These are phyloP conservation scores for Lathyrus oleraceus DNA, from an alignment of 306 rosid genomes.

Conservation along the genomic window DNA sequence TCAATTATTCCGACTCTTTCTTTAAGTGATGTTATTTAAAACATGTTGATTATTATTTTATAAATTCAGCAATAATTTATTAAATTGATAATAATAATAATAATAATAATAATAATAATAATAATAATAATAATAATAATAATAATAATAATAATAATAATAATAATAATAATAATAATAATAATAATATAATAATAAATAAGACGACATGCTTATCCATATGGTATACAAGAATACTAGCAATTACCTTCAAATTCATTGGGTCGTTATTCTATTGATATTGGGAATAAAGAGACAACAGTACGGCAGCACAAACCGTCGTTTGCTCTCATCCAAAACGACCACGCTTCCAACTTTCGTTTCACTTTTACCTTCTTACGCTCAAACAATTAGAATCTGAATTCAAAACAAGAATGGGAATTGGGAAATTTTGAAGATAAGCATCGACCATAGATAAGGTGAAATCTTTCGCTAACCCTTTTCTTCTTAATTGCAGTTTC, in stretches of 20 bases:
- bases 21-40: too few species aligned
- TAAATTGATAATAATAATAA: too few species aligned
- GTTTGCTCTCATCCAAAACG: constrained; percentile 20
- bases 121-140: too few species aligned
- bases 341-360: constrained; percentile 1
- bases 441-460: constrained; percentile 24
- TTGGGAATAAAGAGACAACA: background rate
- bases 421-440: constrained; percentile 21
- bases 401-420: background rate
- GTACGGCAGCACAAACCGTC: background rate
- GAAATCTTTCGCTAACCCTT: background rate
- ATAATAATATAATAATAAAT: too few species aligned
- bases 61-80: too few species aligned
- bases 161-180: too few species aligned
- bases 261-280: background rate
- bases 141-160: too few species aligned
- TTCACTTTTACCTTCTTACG: constrained; percentile 13
- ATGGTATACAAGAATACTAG: background rate
- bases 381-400: background rate
- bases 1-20: too few species aligned
- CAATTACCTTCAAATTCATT: background rate
- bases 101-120: too few species aligned
- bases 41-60: too few species aligned
- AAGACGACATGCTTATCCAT: background rate
- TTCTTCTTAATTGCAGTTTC: background rate